Evolutionary conservation across 768 basidiomycete genomes (phyloP), one percentile per base, ranked within the genome.

Genomic region (Porphyrellus cyaneotinctus): DNA sequence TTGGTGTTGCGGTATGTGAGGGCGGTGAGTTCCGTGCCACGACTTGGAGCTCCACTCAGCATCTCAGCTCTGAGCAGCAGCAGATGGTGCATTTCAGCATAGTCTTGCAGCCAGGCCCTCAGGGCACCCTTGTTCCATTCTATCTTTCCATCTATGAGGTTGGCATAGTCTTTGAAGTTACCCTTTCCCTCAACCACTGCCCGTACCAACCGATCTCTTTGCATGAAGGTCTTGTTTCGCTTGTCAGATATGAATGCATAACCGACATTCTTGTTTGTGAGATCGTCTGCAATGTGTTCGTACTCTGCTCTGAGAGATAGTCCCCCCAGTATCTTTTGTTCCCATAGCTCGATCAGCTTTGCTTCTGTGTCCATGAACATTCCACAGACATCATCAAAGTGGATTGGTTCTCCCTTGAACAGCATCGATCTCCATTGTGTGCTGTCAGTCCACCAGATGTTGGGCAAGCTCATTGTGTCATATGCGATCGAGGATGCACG

Each of bases 21-120:
- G 0, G 37, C n/a, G 0, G 43, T 56, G 0, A 58, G 35, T 2
- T 58, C 57, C 4, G 47, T 56, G 10, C 56, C 57, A 1, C 63
- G 44, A 1, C 20, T 44, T 0, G 67, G 63, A 1, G 64, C 43
- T 0, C 65, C 56, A 11, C 61, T 56, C 0, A 53, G 56, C 51
- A 59, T 50, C 0, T 58, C 53, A 15, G 30, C 26, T 0, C 32
- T 18, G 0, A 58, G 43, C 0, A 60, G 17, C 0, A 62, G n/a
- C 0, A 52, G 20, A 1, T 14, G 22, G n/a, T 63, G 49, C 0
- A 63, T 39, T 4, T 56, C 39, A 1, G 58, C 52, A 38, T 58
- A 55, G 33, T 57, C 53, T 23, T 55, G 50, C 2, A 58, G 28
- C 54, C 57, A 58, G 1, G 22, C 9, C 0, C 0, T 8, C 0